Conservation (phyloP, 2,329 filamentous ascomycete genomes). For the Conoideocrella luteorostrata region DNA sequence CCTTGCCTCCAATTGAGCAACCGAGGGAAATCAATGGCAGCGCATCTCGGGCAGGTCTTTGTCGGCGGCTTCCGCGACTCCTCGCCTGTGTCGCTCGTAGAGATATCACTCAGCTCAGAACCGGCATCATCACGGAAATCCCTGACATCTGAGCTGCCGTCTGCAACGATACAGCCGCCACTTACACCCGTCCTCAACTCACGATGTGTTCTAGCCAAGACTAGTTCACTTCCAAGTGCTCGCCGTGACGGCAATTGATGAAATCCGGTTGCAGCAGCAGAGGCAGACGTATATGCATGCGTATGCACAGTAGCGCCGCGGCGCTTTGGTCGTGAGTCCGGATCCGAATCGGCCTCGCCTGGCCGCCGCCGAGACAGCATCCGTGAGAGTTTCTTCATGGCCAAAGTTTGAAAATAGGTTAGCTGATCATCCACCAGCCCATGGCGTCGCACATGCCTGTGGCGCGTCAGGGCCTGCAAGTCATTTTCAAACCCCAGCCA, state of each 20-base stretch:
- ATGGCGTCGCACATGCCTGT: slow-evolving; percentile 2
- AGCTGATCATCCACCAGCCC: slow-evolving; percentile 1
- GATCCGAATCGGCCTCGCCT: slow-evolving; percentile 16
- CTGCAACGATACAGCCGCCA: slow-evolving; percentile 19
- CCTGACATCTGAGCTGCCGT: slow-evolving; percentile 13
- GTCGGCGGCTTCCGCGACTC: slow-evolving; percentile 3
- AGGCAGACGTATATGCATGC: slow-evolving; percentile 7
- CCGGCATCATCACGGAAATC: background rate
- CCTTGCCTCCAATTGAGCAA: slow-evolving; percentile 30
- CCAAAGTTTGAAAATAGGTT: background rate
- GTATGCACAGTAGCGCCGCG: slow-evolving; percentile 3
- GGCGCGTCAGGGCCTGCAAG: background rate
- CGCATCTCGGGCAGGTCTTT: slow-evolving; percentile 25
- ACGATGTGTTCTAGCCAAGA: slow-evolving; percentile 1
- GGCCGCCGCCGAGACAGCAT: slow-evolving; percentile 24
- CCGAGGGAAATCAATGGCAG: slow-evolving; percentile 28
- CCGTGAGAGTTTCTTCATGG: slow-evolving; percentile 31
- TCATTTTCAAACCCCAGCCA: background rate
- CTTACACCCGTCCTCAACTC: background rate
- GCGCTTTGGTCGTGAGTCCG: slow-evolving; percentile 7
- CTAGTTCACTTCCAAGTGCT: slow-evolving; percentile 2
- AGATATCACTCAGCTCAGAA: background rate
- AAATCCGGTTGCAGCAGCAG: slow-evolving; percentile 22
- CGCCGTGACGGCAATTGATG: slow-evolving; percentile 28
- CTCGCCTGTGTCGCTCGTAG: background rate